phyloP scores from a whole-genome alignment of 495 filamentous ascomycete species.

The Talaromyces borbonicus region DNA sequence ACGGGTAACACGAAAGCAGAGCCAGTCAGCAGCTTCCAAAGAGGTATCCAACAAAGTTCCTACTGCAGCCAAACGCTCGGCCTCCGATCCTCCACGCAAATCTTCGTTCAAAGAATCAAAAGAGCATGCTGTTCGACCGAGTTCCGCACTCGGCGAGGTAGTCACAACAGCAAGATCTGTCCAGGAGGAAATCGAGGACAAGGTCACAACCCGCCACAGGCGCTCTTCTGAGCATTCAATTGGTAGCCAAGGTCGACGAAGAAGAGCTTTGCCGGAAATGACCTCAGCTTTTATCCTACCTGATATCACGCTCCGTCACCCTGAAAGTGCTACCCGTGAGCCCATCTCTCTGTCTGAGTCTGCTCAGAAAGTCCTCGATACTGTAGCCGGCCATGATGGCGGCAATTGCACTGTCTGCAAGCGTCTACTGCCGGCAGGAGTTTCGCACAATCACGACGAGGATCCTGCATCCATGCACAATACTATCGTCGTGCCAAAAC shows the following conservation, averaged over 20 bases:
- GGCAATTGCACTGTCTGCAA: constrained; percentile 68
- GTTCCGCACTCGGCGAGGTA: constrained; percentile 29
- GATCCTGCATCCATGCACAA: constrained; percentile 23
- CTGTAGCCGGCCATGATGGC: constrained; percentile 52
- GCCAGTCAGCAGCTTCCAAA: constrained; percentile 21
- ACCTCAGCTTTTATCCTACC: constrained; percentile 74
- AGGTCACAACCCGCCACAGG: constrained; percentile 27
- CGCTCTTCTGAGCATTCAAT: constrained; percentile 39
- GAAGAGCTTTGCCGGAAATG: constrained; percentile 47
- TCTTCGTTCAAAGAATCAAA: constrained; percentile 37
- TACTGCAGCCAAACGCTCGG: constrained; percentile 26
- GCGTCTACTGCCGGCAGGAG: constrained; percentile 39
- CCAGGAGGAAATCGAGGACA: constrained; percentile 20
- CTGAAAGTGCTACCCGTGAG: constrained; percentile 23
- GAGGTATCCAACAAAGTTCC: constrained; percentile 25
- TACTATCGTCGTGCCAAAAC: constrained; percentile 54
- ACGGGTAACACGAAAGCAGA: constrained; percentile 36
- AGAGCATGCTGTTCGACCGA: constrained; percentile 20
- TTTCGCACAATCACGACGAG: constrained; percentile 22
- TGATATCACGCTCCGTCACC: constrained; percentile 50
- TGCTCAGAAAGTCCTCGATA: constrained; percentile 49
- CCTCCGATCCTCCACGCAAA: constrained; percentile 30
- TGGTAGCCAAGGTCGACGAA: constrained; percentile 22
- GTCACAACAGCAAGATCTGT: constrained; percentile 21
- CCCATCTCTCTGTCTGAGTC: constrained; percentile 31